phyloP scores from a whole-genome alignment of 305 asterid genomes.

The Rubia peregrina region DNA sequence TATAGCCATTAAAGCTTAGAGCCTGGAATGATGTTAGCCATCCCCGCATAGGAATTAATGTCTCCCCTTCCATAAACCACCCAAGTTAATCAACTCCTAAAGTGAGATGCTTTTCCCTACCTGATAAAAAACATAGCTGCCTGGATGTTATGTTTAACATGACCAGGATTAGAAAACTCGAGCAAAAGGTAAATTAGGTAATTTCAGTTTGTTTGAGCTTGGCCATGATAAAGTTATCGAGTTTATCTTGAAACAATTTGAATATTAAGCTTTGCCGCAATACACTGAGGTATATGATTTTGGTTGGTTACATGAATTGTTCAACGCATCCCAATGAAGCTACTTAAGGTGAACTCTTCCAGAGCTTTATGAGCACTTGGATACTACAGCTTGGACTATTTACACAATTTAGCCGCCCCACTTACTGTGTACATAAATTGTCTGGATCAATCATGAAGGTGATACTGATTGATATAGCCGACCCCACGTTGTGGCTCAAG shows the following conservation, averaged over 20 bases:
- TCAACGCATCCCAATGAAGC: neutral
- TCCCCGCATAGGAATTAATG: neutral
- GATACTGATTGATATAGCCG: too few species aligned
- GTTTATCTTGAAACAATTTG: too few species aligned
- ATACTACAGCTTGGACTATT: too few species aligned
- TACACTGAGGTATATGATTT: neutral
- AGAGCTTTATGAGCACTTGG: too few species aligned
- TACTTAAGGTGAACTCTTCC: neutral
- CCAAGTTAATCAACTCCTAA: neutral
- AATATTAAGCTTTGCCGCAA: too few species aligned
- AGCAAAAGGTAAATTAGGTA: neutral
- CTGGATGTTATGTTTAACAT: neutral
- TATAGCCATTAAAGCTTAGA: neutral
- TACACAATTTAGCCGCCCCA: too few species aligned
- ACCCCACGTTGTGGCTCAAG: too few species aligned
- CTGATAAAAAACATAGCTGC: neutral
- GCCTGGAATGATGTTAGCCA: neutral
- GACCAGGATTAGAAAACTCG: neutral
- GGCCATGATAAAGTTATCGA: neutral
- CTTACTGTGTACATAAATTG: too few species aligned
- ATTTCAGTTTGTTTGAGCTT: neutral
- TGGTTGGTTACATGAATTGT: neutral
- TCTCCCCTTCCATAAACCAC: neutral
- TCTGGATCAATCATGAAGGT: too few species aligned
- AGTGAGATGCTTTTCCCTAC: neutral